phyloP scores from a whole-genome alignment of 2,329 filamentous ascomycete genomes.

The Cladosporium sp. region DNA sequence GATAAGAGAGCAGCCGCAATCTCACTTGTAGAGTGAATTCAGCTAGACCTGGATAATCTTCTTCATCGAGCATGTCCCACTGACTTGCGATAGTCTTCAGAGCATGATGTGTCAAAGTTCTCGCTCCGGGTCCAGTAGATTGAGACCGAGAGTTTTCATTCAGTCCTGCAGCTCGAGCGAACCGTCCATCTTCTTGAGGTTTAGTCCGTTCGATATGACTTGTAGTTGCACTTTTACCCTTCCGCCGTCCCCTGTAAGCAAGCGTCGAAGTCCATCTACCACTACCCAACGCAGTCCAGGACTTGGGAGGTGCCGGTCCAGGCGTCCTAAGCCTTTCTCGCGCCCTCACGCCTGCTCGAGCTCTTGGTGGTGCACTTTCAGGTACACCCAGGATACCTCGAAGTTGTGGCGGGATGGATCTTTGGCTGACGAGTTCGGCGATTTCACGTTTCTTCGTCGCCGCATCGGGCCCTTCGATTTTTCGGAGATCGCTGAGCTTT shows the following conservation, averaged over 20 bases:
- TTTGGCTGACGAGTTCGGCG: slow-evolving; percentile 37
- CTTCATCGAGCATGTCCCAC: slow-evolving; percentile 54
- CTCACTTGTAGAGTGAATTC: slow-evolving; percentile 50
- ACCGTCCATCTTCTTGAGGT: slow-evolving; percentile 24
- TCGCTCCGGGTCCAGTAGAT: slow-evolving; percentile 8
- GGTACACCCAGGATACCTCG: slow-evolving; percentile 42
- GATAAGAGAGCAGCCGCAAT: slow-evolving; percentile 52
- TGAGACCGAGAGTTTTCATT: background rate
- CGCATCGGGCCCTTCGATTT: slow-evolving; percentile 36
- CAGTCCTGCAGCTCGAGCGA: slow-evolving; percentile 20
- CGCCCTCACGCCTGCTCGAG: slow-evolving; percentile 37
- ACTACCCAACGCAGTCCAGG: slow-evolving; percentile 24
- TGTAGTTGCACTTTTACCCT: slow-evolving; percentile 10
- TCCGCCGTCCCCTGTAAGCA: slow-evolving; percentile 17
- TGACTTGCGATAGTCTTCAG: slow-evolving; percentile 52
- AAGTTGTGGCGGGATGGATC: slow-evolving; percentile 42
- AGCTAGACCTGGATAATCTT: slow-evolving; percentile 53
- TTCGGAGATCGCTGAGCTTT: slow-evolving; percentile 43
- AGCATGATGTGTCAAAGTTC: slow-evolving; percentile 47
- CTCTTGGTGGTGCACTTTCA: slow-evolving; percentile 43
- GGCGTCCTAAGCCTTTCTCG: slow-evolving; percentile 33
- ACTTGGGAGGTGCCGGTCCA: slow-evolving; percentile 44
- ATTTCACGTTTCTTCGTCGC: slow-evolving; percentile 39
- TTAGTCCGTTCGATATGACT: slow-evolving; percentile 21
- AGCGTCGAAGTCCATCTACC: slow-evolving; percentile 4